Percentiles rank a stretch among this genome's conserved stretches.
These are phyloP conservation scores for Calonectria honghensis DNA, from an alignment of 2,329 filamentous ascomycete genomes.

Conservation along the genomic window DNA sequence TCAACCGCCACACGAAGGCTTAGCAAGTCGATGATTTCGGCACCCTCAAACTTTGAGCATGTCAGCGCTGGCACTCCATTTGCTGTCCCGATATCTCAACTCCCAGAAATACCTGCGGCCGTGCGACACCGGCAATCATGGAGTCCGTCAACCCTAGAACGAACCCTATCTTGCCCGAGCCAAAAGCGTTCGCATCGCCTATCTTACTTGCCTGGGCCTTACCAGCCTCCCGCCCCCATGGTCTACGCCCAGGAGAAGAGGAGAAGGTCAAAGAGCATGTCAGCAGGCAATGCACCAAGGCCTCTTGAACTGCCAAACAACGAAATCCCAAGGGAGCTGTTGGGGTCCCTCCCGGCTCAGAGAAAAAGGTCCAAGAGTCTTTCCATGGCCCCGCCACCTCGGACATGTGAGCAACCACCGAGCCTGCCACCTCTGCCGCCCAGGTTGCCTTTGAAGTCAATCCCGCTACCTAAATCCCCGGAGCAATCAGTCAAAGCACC, in stretches of 20 bases:
- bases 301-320: background rate
- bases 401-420: background rate
- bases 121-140: background rate
- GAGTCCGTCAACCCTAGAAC: background rate
- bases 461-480: background rate
- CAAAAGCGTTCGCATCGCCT: background rate
- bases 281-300: background rate
- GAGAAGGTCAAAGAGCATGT: slow-evolving; percentile 1
- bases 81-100: background rate
- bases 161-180: background rate
- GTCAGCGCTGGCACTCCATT: background rate
- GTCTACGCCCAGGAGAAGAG: background rate
- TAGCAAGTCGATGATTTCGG: slow-evolving; percentile 9
- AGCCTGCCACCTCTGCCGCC: background rate
- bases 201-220: background rate
- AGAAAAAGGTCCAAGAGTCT: background rate
- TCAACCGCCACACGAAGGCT: background rate
- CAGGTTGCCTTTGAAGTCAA: background rate
- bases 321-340: background rate
- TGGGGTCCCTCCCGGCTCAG: too few species aligned
- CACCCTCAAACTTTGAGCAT: background rate
- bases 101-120: background rate
- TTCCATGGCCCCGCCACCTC: background rate
- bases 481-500: background rate
- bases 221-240: background rate